Base-by-base conservation (phyloP, 306 rosid species). In the Lathyrus aphaca region DNA sequence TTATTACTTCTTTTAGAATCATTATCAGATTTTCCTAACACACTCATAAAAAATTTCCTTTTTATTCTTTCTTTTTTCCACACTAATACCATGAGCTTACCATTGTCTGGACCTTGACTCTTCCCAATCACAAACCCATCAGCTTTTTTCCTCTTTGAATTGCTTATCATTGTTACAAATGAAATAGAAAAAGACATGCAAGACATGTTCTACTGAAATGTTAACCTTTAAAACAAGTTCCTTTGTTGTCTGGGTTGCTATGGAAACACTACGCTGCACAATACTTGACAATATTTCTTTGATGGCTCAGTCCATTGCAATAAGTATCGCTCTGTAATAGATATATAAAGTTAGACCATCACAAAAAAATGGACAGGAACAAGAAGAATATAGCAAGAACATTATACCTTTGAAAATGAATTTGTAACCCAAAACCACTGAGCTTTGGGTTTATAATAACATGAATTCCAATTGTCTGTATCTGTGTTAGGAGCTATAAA, bases 251-350 rank as follows among this genome's bases (percentile, higher is more conserved):
- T 95, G 97, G 53, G 99, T 89, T 35, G 97, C 99, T 74, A 95
- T 95, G 68, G 99, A 95, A 71, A 95, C 97, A 76, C 95, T 91
- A 25, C 99, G 99, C 82, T 91, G 96, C 77, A 95, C 96, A 64
- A 95, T 89, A 56, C 91, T 79, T 60, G 87, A 13, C 73, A 91
- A 93, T 27, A 91, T 95, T 64, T 95, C 96, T 74, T 89, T 91
- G 77, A 95, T 89, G 65, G 99, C 97, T 84, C 92, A 82, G 64
- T 95, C 96, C 97, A 95, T 91, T 23, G 99, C 96, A 76, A 87
- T 72, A 9, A 96, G 97, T 61, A 95, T 96, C 30, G 75, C 81
- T 82, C 99, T 91, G 84, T 45, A 76, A 69, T 73, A 58, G 51
- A 54, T 0, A 53, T 56, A 76, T 8, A 55, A 62, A 43, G 69